A percentile compares a stretch with the other conserved stretches of the same genome.
Conservation (phyloP, 805 yeast species). For the Kuraishia ogatae region DNA sequence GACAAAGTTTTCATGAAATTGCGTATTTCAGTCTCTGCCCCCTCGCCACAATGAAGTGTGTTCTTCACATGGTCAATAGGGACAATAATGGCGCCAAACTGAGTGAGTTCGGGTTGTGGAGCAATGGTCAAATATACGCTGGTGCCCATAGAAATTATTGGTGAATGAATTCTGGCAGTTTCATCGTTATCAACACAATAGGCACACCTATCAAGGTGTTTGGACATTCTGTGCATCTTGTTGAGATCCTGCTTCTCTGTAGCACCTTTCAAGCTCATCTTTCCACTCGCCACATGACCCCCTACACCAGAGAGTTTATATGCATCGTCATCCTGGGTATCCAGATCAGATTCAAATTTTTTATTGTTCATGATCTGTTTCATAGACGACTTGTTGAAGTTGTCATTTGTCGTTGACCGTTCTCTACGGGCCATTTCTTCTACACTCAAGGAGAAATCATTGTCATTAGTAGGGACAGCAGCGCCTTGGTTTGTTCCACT, state of each 20-base stretch:
- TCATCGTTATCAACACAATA: slow-evolving; percentile 25
- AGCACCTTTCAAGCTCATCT: slow-evolving; percentile 9
- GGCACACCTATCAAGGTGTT: slow-evolving; percentile 24
- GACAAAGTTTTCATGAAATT: slow-evolving; percentile 33
- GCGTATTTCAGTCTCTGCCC: slow-evolving; percentile 33
- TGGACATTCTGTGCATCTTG: slow-evolving; percentile 17
- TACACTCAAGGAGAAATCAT: slow-evolving; percentile 25
- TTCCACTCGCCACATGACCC: slow-evolving; percentile 15
- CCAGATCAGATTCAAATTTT: slow-evolving; percentile 28
- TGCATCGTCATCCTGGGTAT: slow-evolving; percentile 34
- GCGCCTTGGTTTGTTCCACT: neutral
- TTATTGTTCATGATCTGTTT: slow-evolving; percentile 27
- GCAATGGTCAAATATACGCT: slow-evolving; percentile 27
- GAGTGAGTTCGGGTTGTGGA: slow-evolving; percentile 30
- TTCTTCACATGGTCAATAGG: slow-evolving; percentile 32
- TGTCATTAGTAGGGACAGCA: neutral
- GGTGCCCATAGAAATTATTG: slow-evolving; percentile 23
- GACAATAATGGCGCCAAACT: slow-evolving; percentile 26
- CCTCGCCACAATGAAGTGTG: slow-evolving; percentile 30
- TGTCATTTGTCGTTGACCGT: slow-evolving; percentile 1
- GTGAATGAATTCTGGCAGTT: slow-evolving; percentile 12
- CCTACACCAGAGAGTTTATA: slow-evolving; percentile 21
- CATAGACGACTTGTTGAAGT: slow-evolving; percentile 17
- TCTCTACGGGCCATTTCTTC: slow-evolving; percentile 18
- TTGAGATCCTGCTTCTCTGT: slow-evolving; percentile 18